phyloP scores from a whole-genome alignment of 305 asterid species.

The Striga hermonthica region DNA sequence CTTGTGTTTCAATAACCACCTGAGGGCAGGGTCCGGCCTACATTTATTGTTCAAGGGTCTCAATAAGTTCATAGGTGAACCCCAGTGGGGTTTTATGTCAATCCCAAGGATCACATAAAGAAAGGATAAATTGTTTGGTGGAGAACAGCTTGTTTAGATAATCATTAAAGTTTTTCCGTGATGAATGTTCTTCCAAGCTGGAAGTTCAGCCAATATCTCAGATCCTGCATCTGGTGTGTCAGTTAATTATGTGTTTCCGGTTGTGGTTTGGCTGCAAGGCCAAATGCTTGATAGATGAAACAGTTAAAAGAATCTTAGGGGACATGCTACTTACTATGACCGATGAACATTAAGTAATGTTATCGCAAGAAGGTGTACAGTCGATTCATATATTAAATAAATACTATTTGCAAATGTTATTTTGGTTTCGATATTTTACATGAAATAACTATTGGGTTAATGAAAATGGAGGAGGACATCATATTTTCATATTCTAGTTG shows the following conservation, averaged over 20 bases:
- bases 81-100: too few species aligned
- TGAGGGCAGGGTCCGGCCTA: conserved; percentile 1
- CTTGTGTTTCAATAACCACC: conserved; percentile 14
- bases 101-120: background rate
- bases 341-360: background rate
- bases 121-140: background rate
- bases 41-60: conserved; percentile 3
- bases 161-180: background rate
- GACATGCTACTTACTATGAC: background rate
- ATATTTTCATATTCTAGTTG: background rate
- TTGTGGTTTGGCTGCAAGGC: background rate
- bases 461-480: background rate
- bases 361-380: background rate
- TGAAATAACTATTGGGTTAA: background rate
- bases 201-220: background rate
- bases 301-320: background rate
- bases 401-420: background rate
- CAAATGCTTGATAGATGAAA: background rate
- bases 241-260: background rate
- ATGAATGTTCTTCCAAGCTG: background rate
- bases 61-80: conserved; percentile 6
- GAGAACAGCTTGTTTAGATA: too few species aligned
- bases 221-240: background rate
- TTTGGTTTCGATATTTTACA: background rate
- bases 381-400: background rate